phyloP scores from a whole-genome alignment of 352 stramenopile genomes.

The Phytopythium helicoides region DNA sequence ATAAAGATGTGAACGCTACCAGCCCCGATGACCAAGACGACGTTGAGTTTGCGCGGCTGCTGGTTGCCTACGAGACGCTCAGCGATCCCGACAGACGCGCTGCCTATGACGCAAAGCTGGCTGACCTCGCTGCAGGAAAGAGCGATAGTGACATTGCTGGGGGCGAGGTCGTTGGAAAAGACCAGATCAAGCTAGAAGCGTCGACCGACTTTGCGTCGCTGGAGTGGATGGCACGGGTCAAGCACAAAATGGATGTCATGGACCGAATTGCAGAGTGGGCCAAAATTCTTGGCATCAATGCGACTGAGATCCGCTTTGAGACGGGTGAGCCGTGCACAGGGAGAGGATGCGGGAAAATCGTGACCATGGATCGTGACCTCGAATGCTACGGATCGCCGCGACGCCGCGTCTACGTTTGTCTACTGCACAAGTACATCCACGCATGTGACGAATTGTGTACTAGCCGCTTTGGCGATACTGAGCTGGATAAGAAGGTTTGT shows the following conservation, averaged over 20 bases:
- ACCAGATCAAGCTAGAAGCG: conserved; percentile 67
- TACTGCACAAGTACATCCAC: conserved; percentile 83
- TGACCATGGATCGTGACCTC: conserved; percentile 77
- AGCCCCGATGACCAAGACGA: conserved; percentile 19
- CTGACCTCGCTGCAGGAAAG: conserved; percentile 8
- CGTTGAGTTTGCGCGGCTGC: conserved; percentile 61
- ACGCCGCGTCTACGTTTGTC: conserved; percentile 70
- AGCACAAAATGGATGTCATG: conserved; percentile 88
- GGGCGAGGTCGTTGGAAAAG: conserved; percentile 34
- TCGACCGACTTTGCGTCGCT: conserved; percentile 73
- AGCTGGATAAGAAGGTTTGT: conserved; percentile 67
- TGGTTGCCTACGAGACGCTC: conserved; percentile 73
- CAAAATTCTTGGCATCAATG: conserved; percentile 51
- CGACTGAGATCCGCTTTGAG: conserved; percentile 74
- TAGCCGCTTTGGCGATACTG: conserved; percentile 50
- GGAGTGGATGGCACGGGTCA: conserved; percentile 80
- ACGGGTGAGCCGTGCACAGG: conserved; percentile 60
- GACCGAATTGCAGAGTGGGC: conserved; percentile 72
- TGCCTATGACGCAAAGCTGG: conserved; percentile 57
- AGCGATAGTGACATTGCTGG: conserved; percentile 5
- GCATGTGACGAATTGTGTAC: conserved; percentile 74
- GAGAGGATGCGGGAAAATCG: conserved; percentile 70
- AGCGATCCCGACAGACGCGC: conserved; percentile 51
- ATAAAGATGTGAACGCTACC: conserved; percentile 6
- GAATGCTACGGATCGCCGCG: conserved; percentile 67